Evolutionary conservation across 2,329 filamentous ascomycete species (phyloP).

Genomic region (Fusarium verrucosum): DNA sequence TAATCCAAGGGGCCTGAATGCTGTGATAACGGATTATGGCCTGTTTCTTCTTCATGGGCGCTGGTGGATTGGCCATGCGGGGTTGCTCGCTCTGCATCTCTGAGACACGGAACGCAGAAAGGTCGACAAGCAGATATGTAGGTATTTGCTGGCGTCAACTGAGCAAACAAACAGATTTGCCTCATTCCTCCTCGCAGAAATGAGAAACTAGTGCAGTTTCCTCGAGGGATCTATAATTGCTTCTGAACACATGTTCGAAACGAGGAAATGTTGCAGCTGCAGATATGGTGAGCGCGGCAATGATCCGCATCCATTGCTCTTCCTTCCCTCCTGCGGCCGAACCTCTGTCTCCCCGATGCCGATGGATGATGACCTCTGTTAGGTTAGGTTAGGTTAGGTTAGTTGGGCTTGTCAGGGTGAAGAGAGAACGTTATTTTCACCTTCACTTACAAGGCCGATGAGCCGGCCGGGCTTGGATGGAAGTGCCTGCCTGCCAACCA

Average conservation of each 20-base stretch:
- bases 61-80: constrained; percentile 31
- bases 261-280: constrained; percentile 22
- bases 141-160: constrained; percentile 8
- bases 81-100: constrained; percentile 10
- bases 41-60: constrained; percentile 5
- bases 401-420: constrained; percentile 22
- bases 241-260: constrained; percentile 37
- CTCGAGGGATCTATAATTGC: constrained; percentile 47
- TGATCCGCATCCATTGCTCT: constrained; percentile 14
- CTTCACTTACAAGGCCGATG: constrained; percentile 7
- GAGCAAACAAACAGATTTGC: constrained; percentile 17
- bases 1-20: not conserved
- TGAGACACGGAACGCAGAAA: constrained; percentile 28
- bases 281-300: constrained; percentile 2
- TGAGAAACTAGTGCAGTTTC: constrained; percentile 43
- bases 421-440: constrained; percentile 9
- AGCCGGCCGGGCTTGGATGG: not conserved
- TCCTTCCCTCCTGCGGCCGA: not conserved
- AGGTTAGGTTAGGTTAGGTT: not conserved
- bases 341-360: not conserved
- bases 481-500: not conserved
- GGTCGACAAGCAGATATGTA: not conserved
- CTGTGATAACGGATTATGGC: not conserved
- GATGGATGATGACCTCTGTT: not conserved
- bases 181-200: constrained; percentile 10